These are phyloP conservation scores for Flaveria robusta DNA, from an alignment of 129 eudicot species.

Conservation along the genomic window DNA sequence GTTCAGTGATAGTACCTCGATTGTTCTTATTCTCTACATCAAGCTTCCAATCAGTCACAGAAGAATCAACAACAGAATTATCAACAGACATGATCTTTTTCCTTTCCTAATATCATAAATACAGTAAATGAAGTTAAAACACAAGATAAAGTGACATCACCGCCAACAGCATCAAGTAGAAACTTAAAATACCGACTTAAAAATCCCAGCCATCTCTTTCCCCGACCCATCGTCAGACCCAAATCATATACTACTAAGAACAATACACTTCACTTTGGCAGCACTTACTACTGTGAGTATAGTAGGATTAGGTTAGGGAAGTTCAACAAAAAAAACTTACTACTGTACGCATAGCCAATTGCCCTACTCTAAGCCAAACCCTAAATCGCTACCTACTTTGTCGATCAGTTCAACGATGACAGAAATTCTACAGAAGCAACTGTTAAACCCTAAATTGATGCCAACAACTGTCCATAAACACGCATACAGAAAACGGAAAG, in stretches of 20 bases:
- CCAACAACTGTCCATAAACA: not conserved
- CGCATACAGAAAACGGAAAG: not conserved
- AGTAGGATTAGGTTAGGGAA: too few relatives aligned
- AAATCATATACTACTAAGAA: too few relatives aligned
- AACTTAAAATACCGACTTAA: not conserved
- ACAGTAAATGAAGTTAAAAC: too few relatives aligned
- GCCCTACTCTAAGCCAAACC: not conserved
- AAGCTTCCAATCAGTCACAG: slow-evolving; percentile 61
- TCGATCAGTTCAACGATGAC: not conserved
- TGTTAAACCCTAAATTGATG: slow-evolving; percentile 25
- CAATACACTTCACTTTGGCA: too few relatives aligned
- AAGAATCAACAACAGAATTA: slow-evolving; percentile 71
- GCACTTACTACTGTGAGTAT: too few relatives aligned
- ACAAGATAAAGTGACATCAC: not conserved
- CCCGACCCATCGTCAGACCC: too few relatives aligned
- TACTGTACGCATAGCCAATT: not conserved
- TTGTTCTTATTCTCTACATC: slow-evolving; percentile 49
- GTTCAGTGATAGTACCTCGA: slow-evolving; percentile 44
- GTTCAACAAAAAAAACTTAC: not conserved
- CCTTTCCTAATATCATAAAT: slow-evolving; percentile 29
- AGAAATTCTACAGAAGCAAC: slow-evolving; percentile 21
- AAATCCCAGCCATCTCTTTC: too few relatives aligned
- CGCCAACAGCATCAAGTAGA: not conserved
- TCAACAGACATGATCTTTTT: slow-evolving; percentile 59
- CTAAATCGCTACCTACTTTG: not conserved